Evolutionary conservation across 495 filamentous ascomycete species (phyloP), one percentile per base, ranked within the genome.

Genomic region (Penicillium coffeae): DNA sequence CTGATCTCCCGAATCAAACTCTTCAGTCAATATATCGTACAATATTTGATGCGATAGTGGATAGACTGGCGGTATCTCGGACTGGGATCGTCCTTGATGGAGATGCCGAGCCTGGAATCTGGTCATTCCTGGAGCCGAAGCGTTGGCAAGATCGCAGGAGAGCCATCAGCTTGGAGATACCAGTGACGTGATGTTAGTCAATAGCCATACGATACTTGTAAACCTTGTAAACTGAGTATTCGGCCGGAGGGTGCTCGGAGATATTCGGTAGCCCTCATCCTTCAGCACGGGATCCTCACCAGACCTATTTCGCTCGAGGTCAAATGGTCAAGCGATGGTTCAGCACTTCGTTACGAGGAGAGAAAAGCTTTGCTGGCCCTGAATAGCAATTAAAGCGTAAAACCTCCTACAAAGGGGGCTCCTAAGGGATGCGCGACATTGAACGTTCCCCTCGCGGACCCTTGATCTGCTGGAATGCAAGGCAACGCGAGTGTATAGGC

Each of bases 391-490:
- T 55, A 60, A 62, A 55, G 51, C 34, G 45, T 52, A 44, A 54
- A 54, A 51, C 47, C 50, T 47, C 44, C 51, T 55, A 46, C 48
- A 21, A 59, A 57, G 54, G 57, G 56, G 58, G 42, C 32, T 25
- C 35, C 15, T 13, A 48, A 48, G 59, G 59, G 59, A 63, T 63
- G 51, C 59, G 56, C 56, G 59, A 60, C 56, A 63, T 62, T 59
- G 57, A 53, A 48, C 36, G 51, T 45, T 50, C 56, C 53, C 57
- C 54, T 60, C 54, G 55, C 52, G 45, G 50, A 45, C 58, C 60
- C 60, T 64, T 56, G 58, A 64, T 64, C 51, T 51, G 48, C 49
- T 20, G 49, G 59, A 64, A 60, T 64, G 50, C 50, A 60, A 54
- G 60, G 58, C 34, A 52, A 21, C 42, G 19, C 38, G 38, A 52